A percentile compares a stretch with the other conserved stretches of the same genome.
Evolutionary conservation across 768 basidiomycete species (phyloP).

Genomic region (Auriscalpium orientale): DNA sequence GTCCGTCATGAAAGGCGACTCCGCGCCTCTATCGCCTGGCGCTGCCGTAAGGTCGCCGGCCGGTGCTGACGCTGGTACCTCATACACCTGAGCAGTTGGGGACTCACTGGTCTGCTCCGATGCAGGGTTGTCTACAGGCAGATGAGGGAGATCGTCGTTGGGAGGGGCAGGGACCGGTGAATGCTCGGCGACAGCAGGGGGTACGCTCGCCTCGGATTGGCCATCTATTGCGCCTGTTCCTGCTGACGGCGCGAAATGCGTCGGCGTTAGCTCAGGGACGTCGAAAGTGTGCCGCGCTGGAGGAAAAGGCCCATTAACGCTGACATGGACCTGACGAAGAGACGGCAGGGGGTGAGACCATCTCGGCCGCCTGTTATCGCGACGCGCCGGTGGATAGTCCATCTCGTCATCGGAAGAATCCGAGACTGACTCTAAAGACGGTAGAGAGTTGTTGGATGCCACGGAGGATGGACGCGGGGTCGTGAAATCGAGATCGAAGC

Average conservation of each 20-base stretch:
- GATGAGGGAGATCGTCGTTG: background rate
- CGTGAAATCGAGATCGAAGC: background rate
- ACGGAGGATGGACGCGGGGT: background rate
- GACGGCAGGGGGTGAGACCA: background rate
- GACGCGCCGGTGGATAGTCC: background rate
- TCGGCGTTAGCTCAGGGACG: background rate
- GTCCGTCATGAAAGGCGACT: constrained; percentile 28
- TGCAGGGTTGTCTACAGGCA: background rate
- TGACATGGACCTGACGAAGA: background rate
- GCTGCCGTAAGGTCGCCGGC: background rate
- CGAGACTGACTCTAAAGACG: background rate
- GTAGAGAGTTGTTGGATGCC: background rate
- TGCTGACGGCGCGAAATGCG: background rate
- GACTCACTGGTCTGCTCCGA: background rate
- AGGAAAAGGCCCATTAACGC: background rate
- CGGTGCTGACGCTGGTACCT: background rate
- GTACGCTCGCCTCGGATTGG: background rate
- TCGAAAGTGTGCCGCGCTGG: background rate
- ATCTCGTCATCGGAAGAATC: background rate
- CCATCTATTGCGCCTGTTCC: background rate
- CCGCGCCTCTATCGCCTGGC: constrained; percentile 2
- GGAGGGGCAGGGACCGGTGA: background rate
- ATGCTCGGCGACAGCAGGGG: background rate
- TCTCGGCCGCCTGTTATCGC: background rate
- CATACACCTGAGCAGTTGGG: background rate